Base-by-base conservation (phyloP, 805 yeast species). In the Kodamaea neixiangensis region DNA sequence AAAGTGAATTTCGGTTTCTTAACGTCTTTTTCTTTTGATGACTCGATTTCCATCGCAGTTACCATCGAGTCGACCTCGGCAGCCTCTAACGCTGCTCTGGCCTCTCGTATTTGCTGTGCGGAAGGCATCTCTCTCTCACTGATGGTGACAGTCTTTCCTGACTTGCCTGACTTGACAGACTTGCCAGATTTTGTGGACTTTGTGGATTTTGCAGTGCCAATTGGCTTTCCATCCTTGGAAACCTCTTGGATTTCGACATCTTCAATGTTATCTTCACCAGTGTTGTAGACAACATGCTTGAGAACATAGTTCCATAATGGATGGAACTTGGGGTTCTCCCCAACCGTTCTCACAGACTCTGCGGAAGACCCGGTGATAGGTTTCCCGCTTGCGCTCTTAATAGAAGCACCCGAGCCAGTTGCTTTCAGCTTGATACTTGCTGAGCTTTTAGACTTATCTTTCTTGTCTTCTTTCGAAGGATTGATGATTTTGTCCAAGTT, bases 291-390 rank as follows among this genome's bases (percentile, higher is more conserved):
- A 2, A 73, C 49, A 72, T 73, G 71, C 7, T 75, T 68, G 18
- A 73, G 59, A 14, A 72, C 25, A 50, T 66, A 68, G 46, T 65
- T 66, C 78, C 78, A 73, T 9, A 61, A 49, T 2, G 76, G 76
- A 48, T 65, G 65, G 48, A 71, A 72, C 13, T 68, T 54, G 5
- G 66, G 65, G 29, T 57, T 53, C 11, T 58, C 57, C 6, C 54
- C 57, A 4, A 31, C 49, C 6, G 41, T 37, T 37, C 21, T 14
- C 2, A 13, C 11, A 15, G 41, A 37, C 19, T 19, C 21, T 17
- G 21, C 10, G 3, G 31, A 9, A 6, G 29, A 22, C 9, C 9
- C 29, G 9, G 29, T 9, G 9, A 22, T 6, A 25, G 31, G 3
- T 7, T 15, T 37, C n/a, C 10, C 41, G 6, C 17, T 20, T 5